A percentile compares a stretch with the other conserved stretches of the same genome.
Conservation (phyloP, 176 grass and related monocot species). For the Saccharum spontaneum region DNA sequence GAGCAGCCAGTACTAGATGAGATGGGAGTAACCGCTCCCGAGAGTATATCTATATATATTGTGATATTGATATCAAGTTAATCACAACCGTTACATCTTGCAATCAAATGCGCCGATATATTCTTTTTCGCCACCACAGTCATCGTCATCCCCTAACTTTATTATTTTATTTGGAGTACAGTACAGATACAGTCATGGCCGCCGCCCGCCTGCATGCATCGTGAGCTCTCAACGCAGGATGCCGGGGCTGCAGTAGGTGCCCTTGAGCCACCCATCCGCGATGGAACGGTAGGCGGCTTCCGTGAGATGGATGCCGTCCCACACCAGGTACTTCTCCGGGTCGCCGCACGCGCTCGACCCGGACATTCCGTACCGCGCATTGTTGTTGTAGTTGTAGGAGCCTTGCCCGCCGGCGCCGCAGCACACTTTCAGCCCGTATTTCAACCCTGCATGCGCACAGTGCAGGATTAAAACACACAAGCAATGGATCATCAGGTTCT, state of each 20-base stretch:
- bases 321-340: conserved; percentile 59
- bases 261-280: conserved; percentile 56
- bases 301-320: conserved; percentile 81
- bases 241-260: conserved; percentile 49
- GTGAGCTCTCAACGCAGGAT: conserved; percentile 36
- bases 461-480: too few species aligned
- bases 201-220: not conserved
- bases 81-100: too few species aligned
- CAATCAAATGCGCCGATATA: too few species aligned
- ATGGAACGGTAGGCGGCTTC: conserved; percentile 64
- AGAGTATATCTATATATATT: too few species aligned
- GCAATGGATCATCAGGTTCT: too few species aligned
- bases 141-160: not conserved
- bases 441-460: conserved; percentile 30
- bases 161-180: not conserved
- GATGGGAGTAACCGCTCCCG: too few species aligned
- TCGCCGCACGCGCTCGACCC: conserved; percentile 48
- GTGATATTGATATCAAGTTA: too few species aligned
- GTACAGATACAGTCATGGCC: not conserved
- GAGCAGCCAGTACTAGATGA: too few species aligned
- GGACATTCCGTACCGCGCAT: conserved; percentile 46
- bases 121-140: too few species aligned
- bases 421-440: conserved; percentile 57
- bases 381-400: conserved; percentile 70
- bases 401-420: conserved; percentile 59